Percentiles rank a stretch among this genome's conserved stretches.
These are phyloP conservation scores for Backusella morwellensis DNA, from an alignment of 192 early-diverging fungal species.

Conservation along the genomic window DNA sequence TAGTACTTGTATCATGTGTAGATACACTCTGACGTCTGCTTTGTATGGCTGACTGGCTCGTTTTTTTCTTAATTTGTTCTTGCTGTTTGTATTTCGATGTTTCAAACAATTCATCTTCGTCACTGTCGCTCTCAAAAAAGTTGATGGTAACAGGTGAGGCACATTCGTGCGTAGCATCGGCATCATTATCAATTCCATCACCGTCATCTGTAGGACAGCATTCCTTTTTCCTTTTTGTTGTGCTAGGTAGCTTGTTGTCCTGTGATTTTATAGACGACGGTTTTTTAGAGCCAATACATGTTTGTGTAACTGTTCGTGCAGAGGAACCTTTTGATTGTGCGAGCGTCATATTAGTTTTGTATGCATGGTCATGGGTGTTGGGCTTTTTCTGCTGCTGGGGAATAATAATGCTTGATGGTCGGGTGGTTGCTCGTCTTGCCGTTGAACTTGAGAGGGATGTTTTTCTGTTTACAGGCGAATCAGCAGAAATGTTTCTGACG, in stretches of 20 bases:
- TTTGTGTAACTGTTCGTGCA: not conserved
- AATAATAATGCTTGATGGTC: not conserved
- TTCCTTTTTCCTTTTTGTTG: not conserved
- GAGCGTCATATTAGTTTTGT: not conserved
- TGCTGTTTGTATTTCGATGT: not conserved
- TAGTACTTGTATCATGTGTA: not conserved
- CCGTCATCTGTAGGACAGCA: not conserved
- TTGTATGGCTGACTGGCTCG: not conserved
- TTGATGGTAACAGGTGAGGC: not conserved
- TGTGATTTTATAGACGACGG: not conserved
- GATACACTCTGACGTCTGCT: constrained; percentile 1
- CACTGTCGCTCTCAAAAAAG: not conserved
- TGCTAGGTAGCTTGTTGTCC: not conserved
- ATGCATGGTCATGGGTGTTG: not conserved
- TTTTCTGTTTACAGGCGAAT: not conserved
- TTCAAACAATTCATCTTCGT: constrained; percentile 3
- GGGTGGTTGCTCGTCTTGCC: not conserved
- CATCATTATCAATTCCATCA: not conserved
- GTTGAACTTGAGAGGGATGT: not conserved
- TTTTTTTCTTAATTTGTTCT: constrained; percentile 8
- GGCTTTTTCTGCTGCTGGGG: not conserved
- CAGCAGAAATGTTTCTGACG: not conserved
- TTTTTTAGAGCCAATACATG: not conserved
- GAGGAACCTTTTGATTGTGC: not conserved
- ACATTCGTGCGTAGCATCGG: not conserved